phyloP scores from a whole-genome alignment of 2,329 filamentous ascomycete genomes.

The Fusarium staphyleae region DNA sequence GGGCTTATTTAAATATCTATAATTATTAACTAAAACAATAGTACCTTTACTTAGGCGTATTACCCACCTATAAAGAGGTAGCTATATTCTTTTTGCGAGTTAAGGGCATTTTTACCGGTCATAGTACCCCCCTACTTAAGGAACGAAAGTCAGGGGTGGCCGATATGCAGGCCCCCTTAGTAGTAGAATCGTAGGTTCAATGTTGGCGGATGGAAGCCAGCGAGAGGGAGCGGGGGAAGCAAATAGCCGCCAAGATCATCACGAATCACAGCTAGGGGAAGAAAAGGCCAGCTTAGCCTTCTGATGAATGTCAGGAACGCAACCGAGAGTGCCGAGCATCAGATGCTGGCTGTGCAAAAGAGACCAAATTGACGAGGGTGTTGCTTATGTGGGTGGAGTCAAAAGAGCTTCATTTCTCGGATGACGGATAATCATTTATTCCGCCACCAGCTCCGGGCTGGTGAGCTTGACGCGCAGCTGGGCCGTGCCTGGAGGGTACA shows the following conservation, averaged over 20 bases:
- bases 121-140: no score
- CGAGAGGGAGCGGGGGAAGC: slow-evolving; percentile 33
- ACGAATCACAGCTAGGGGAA: slow-evolving; percentile 24
- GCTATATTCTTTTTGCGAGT: no score
- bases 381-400: slow-evolving; percentile 24
- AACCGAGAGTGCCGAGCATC: slow-evolving; percentile 39
- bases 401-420: slow-evolving; percentile 13
- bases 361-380: slow-evolving; percentile 19
- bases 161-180: slow-evolving; percentile 42
- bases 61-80: no score
- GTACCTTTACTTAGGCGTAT: no score
- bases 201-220: slow-evolving; percentile 12
- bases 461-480: slow-evolving; percentile 50
- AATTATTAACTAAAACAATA: no score
- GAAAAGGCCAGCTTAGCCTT: slow-evolving; percentile 46
- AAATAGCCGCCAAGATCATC: slow-evolving; percentile 30
- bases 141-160: no score
- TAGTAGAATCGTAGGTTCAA: slow-evolving; percentile 33
- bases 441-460: slow-evolving; percentile 38
- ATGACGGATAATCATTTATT: slow-evolving; percentile 39
- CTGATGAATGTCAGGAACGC: slow-evolving; percentile 35
- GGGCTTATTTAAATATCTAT: no score
- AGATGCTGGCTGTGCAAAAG: slow-evolving; percentile 31
- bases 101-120: no score
- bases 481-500: slow-evolving; percentile 46